Conservation (phyloP, 2,329 filamentous ascomycete species). For the Fonsecaea multimorphosa region DNA sequence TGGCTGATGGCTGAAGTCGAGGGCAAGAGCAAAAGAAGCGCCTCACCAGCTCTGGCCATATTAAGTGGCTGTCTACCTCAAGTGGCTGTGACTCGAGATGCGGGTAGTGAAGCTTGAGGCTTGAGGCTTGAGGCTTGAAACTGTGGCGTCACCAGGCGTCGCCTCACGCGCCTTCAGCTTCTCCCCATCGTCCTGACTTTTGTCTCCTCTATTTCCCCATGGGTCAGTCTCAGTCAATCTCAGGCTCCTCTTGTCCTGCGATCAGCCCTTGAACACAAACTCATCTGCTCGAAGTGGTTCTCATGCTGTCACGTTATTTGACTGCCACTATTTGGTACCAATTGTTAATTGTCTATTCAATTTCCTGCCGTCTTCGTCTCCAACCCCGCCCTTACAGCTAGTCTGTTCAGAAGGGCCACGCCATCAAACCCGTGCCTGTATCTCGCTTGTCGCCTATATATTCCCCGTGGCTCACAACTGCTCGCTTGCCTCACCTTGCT, state of each 20-base stretch:
- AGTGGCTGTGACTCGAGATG: neutral
- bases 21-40: neutral
- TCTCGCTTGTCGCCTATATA: slow-evolving; percentile 10
- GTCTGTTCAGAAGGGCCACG: slow-evolving; percentile 17
- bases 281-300: neutral
- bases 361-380: neutral
- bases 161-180: neutral
- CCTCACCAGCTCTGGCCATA: neutral
- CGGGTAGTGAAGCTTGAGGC: neutral
- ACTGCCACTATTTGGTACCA: neutral
- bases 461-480: slow-evolving; percentile 1
- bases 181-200: neutral
- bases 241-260: neutral
- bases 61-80: neutral
- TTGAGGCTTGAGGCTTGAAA: no score
- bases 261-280: neutral
- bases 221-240: neutral
- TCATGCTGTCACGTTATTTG: neutral
- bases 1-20: neutral
- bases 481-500: neutral
- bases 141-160: neutral
- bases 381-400: neutral
- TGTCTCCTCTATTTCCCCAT: neutral
- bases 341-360: neutral
- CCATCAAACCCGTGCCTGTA: slow-evolving; percentile 35